Base-by-base conservation (phyloP, 2,329 filamentous ascomycete species). In the Dactylellina parvicollis region DNA sequence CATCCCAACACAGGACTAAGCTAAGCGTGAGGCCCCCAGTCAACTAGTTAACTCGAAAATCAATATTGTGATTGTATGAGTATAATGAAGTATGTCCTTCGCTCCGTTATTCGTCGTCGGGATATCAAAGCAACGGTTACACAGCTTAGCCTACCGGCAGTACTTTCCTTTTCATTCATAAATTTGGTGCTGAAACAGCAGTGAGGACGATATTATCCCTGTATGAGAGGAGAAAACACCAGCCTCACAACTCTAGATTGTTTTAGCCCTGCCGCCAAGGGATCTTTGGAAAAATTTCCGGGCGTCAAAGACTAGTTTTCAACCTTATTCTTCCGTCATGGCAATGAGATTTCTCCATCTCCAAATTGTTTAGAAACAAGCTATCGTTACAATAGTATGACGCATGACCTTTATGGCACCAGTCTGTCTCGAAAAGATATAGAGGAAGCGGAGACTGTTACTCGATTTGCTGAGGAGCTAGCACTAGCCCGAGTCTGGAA, bases 401-500 rank as follows among this genome's bases (percentile, higher is more conserved):
- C 12, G 32, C 14, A 36, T 54, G 28, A 20, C 2, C 24, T 30
- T 10, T 42, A 28, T 64, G 38, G 49, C 36, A 49, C 36, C 32
- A 61, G 24, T 36, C 26, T 12, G 50, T 52, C 12, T 34, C 26
- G n/a, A 52, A 16, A n/a, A 32, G 26, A 3, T 16, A 36, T 4
- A 32, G 26, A 34, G 30, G 26, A 22, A 56, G 22, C 30, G 30
- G 44, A 24, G 20, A 30, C 36, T 26, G 30, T 36, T 36, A 42
- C 16, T 40, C 30, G 24, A 10, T 18, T 7, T n/a, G 61, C 32
- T 59, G 55, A 38, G 12, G 28, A 12, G 32, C 30, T 38, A n/a
- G 26, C 16, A 28, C 62, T 59, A 67, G 56, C 42, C 34, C 34
- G 26, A 56, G 46, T 26, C 10, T 44, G 32, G 66, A 22, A 30